Evolutionary conservation across 2,329 filamentous ascomycete genomes (phyloP), one percentile per base, ranked within the genome.

Genomic region (Cordyceps militaris): DNA sequence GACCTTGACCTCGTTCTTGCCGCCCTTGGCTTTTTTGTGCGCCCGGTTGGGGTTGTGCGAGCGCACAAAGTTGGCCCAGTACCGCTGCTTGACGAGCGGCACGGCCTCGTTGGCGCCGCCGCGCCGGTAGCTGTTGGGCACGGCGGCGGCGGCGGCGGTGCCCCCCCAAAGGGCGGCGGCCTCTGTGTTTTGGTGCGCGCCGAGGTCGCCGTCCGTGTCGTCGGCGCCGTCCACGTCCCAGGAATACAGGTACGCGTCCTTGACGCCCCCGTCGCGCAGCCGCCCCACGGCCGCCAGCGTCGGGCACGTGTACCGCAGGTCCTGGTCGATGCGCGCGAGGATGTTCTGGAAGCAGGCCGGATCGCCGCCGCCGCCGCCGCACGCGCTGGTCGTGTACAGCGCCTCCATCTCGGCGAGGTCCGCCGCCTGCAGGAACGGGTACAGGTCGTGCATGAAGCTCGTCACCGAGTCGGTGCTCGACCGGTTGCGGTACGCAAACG

Each of bases 61-160:
- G 26, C 80, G 73, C 60, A 92, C 83, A 66, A 92, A 92, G 62
- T 84, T 88, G 1, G 84, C 82, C 86, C 87, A 91, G 69, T 91
- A 92, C 0, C 76, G 79, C 65, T 89, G 85, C 28, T 88, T 79
- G 0, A 87, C 71, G 0, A 80, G 75, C 1, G 87, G 76, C 6
- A 87, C 82, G 0, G 66, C 66, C 1, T 73, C 78, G 62, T 91
- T 90, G 14, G 71, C 69, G 14, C 73, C 74, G 3, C 73, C 75
- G 0, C 72, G 66, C 8, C 68, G 67, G 63, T 89, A 90, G 48
- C 80, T 85, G 2, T 66, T 65, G 0, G 86, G 85, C 11, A 51
- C n/a, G n/a, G n/a, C n/a, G n/a, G n/a, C n/a, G n/a, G n/a, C n/a
- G 1, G 77, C 69, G 0, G 61, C 66, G 5, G 73, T 71, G 73